A percentile compares a stretch with the other conserved stretches of the same genome.
Evolutionary conservation across 2,329 filamentous ascomycete species (phyloP).

Genomic region (Fusarium newnesense): DNA sequence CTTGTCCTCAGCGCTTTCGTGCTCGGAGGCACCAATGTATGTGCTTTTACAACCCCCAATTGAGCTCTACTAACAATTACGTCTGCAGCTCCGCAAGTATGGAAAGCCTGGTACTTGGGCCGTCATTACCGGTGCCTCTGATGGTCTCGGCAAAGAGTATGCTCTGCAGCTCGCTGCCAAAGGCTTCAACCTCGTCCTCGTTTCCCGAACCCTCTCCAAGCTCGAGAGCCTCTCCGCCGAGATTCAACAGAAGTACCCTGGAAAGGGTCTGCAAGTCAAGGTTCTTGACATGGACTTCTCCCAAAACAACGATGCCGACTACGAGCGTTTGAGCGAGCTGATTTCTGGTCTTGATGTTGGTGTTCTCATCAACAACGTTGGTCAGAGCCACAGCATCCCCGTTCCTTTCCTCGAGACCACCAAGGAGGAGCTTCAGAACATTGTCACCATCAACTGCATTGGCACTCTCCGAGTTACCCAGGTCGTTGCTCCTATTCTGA

Average conservation of each 20-base stretch:
- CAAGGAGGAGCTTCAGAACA: constrained; percentile 83
- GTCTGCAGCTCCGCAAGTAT: constrained; percentile 81
- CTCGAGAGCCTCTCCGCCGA: constrained; percentile 81
- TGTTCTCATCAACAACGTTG: constrained; percentile 96
- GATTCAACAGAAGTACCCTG: constrained; percentile 75
- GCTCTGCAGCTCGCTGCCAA: constrained; percentile 88
- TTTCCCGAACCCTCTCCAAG: constrained; percentile 95
- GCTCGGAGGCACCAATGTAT: constrained; percentile 70
- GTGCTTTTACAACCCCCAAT: constrained; percentile 36
- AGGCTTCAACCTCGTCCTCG: constrained; percentile 93
- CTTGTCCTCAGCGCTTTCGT: constrained; percentile 76
- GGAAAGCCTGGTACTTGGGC: constrained; percentile 94
- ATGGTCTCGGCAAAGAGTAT: constrained; percentile 97
- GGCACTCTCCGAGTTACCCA: constrained; percentile 91
- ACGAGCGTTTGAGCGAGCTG: constrained; percentile 74
- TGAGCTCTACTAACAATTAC: neutral
- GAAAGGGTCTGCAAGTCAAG: constrained; percentile 73
- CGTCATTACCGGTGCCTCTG: constrained; percentile 92
- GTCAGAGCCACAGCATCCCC: constrained; percentile 91
- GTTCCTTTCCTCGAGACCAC: constrained; percentile 86
- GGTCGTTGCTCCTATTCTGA: constrained; percentile 85
- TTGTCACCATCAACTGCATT: constrained; percentile 94
- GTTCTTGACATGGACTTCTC: constrained; percentile 92
- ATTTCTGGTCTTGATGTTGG: constrained; percentile 81
- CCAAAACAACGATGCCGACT: constrained; percentile 81